Evolutionary conservation across 257 asterid species (phyloP), one percentile per base, ranked within the genome.

Genomic region (Perilla frutescens): DNA sequence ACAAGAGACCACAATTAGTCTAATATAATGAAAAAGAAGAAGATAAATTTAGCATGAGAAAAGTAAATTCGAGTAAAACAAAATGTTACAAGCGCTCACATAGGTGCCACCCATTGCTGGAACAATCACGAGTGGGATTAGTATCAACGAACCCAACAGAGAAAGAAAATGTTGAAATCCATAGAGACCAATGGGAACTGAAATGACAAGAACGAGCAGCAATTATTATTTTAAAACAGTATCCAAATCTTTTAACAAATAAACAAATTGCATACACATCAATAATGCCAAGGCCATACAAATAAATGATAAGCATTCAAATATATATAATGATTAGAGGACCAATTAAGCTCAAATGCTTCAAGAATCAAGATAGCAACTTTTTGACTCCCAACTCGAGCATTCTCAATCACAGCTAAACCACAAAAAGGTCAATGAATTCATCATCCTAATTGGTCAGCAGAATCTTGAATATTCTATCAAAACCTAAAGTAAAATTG

Each of bases 71-170:
- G 6, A 3, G 6, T 61, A 69, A 64, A 51, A 50, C 9, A 59
- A 74, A 83, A 79, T n/a, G 73, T 71, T 80, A 69, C 81, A 80
- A 88, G 86, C 65, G 85, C 99, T 92, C 91, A 95, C 99, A 81
- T 92, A 71, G 84, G 86, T 87, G 83, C 99, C 99, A 47, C 99
- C 98, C 99, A 90, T 95, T 75, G 99, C 96, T n/a, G 99, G 99
- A 85, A 95, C 97, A 45, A 92, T 84, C 79, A 95, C 98, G 20
- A 95, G 96, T 12, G 98, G 99, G 81, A 92, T 88, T 39, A 95
- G 88, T 66, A 95, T 86, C 92, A 95, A 69, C 20, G 99, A 95
- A 57, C 97, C 98, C 96, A 95, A 71, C 48, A 95, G 86, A 8
- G 99, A 95, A 70, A 95, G 96, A 65, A 84, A 92, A 82, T 95